Conservation (phyloP, 176 grass and related monocot species). For the Avena eriantha region DNA sequence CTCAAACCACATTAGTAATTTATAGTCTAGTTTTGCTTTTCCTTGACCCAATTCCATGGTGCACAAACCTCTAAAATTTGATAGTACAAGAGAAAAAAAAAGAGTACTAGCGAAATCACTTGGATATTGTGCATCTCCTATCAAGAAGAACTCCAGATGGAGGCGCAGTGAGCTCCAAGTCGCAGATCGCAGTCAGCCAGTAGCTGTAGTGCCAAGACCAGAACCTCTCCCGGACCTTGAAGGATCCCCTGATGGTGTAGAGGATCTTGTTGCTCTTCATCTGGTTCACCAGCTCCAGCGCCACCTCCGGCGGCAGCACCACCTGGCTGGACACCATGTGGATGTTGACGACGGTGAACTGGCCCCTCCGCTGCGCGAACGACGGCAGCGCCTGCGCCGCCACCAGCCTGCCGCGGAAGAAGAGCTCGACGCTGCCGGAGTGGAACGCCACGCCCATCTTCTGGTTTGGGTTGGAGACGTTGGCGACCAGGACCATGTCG, state of each 20-base stretch:
- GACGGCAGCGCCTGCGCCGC: conserved; percentile 66
- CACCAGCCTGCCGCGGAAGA: conserved; percentile 75
- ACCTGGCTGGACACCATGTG: conserved; percentile 92
- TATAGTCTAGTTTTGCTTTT: conserved; percentile 14
- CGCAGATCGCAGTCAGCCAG: conserved; percentile 63
- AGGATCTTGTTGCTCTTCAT: conserved; percentile 70
- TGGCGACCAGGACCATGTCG: conserved; percentile 73
- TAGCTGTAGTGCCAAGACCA: conserved; percentile 70
- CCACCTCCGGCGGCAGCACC: conserved; percentile 65
- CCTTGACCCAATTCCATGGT: conserved; percentile 25
- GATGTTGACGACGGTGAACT: conserved; percentile 59
- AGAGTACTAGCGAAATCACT: conserved; percentile 34
- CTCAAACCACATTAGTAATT: conserved; percentile 23
- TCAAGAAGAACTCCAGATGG: conserved; percentile 75
- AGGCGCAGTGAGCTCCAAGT: conserved; percentile 81
- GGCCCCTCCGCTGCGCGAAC: conserved; percentile 58
- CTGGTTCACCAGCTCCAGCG: conserved; percentile 68
- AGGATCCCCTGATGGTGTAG: conserved; percentile 66
- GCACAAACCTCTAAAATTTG: conserved; percentile 1
- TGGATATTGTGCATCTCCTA: conserved; percentile 73
- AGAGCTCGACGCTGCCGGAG: conserved; percentile 63
- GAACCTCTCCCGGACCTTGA: conserved; percentile 78
- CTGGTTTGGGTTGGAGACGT: conserved; percentile 92
- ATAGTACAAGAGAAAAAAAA: conserved; percentile 16
- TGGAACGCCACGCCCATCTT: conserved; percentile 70